A percentile compares a stretch with the other conserved stretches of the same genome.
phyloP scores from a whole-genome alignment of 23 red algal species.

The Agarophyton chilense region DNA sequence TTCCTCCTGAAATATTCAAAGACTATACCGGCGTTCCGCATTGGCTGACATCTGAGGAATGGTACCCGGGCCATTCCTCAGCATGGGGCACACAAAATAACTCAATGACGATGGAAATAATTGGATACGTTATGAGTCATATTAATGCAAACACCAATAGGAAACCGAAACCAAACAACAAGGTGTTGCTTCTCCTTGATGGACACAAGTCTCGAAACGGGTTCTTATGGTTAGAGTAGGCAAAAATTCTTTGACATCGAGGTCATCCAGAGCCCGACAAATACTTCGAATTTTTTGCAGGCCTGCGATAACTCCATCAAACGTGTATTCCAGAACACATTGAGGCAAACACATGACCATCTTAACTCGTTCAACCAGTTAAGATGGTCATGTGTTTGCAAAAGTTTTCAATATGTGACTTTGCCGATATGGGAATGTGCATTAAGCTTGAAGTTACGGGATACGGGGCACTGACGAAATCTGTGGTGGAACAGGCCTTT shows the following conservation, averaged over 20 bases:
- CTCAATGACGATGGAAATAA: not conserved
- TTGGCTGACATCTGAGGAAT: not conserved
- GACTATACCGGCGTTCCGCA: not conserved
- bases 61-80: not conserved
- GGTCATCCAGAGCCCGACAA: not conserved
- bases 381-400: not conserved
- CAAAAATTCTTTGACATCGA: not conserved
- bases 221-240: not conserved
- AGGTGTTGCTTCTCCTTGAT: not conserved
- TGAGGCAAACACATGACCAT: not conserved
- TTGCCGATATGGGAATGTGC: not conserved
- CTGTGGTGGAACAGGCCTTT: not conserved
- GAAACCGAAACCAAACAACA: not conserved
- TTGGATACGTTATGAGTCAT: not conserved
- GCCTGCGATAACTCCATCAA: slow-evolving; percentile 3
- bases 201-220: slow-evolving; percentile 2
- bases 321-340: not conserved
- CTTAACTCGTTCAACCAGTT: no score
- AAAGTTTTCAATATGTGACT: not conserved
- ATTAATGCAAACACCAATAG: not conserved
- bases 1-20: not conserved
- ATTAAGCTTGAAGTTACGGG: slow-evolving; percentile 7
- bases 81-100: not conserved
- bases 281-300: not conserved
- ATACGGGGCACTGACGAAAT: not conserved